phyloP scores from a whole-genome alignment of 257 asterid genomes.

The Fraxinus pennsylvanica region DNA sequence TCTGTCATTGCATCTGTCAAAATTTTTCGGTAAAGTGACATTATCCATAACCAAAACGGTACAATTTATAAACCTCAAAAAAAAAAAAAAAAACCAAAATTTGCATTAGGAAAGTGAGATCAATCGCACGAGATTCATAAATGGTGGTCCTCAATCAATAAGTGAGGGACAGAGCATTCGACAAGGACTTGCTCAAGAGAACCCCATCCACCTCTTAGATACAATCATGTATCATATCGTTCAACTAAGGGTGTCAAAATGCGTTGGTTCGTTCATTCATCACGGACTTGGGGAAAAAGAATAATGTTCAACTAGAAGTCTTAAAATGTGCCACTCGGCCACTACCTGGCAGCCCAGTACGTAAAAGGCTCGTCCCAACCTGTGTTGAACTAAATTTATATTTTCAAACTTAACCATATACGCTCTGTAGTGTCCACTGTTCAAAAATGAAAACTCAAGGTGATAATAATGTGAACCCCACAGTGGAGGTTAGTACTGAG shows the following conservation, averaged over 20 bases:
- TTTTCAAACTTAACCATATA: not conserved
- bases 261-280: not conserved
- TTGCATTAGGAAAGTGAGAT: constrained; percentile 29
- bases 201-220: constrained; percentile 31
- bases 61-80: constrained; percentile 22
- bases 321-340: not conserved
- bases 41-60: not conserved
- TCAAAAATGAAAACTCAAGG: constrained; percentile 27
- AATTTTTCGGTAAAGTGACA: no score
- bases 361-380: not conserved
- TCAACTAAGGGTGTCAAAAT: not conserved
- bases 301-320: not conserved
- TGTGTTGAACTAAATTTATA: not conserved
- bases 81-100: constrained; percentile 21
- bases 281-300: not conserved
- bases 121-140: constrained; percentile 37
- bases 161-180: constrained; percentile 44
- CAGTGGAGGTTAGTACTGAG: constrained; percentile 32
- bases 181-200: constrained; percentile 28
- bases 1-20: no score
- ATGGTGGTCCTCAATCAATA: constrained; percentile 61
- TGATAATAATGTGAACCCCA: constrained; percentile 28
- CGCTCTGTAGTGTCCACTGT: not conserved
- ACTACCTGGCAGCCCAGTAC: not conserved
- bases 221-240: not conserved